Conservation (phyloP, 2,329 filamentous ascomycete genomes). For the Colletotrichum lindemuthianum region DNA sequence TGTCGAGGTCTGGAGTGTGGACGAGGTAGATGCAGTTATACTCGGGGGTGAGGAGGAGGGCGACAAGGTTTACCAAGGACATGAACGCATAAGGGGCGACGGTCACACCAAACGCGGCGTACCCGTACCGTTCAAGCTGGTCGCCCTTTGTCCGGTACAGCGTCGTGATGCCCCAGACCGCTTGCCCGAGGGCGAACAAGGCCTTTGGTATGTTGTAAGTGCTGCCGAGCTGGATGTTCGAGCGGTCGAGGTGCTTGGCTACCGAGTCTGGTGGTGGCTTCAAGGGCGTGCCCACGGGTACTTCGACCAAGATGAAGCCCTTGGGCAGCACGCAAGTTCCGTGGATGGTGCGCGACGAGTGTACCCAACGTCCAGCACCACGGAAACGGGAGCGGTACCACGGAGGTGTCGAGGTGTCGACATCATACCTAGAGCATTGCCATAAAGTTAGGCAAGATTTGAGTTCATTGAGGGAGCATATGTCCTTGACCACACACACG, state of each 20-base stretch:
- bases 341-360: constrained; percentile 32
- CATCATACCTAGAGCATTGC: constrained; percentile 17
- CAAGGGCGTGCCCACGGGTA: constrained; percentile 33
- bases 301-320: constrained; percentile 33
- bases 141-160: constrained; percentile 40
- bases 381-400: constrained; percentile 27
- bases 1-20: constrained; percentile 32
- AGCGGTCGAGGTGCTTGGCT: constrained; percentile 16
- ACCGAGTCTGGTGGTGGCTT: constrained; percentile 26
- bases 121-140: constrained; percentile 43
- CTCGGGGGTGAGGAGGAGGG: constrained; percentile 40
- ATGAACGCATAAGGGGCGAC: constrained; percentile 44
- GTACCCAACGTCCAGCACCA: constrained; percentile 30
- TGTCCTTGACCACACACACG: too few species aligned
- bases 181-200: constrained; percentile 38
- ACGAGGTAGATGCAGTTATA: constrained; percentile 43
- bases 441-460: constrained; percentile 21
- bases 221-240: constrained; percentile 29
- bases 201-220: constrained; percentile 37
- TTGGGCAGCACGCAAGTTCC: constrained; percentile 26
- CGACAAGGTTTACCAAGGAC: constrained; percentile 43
- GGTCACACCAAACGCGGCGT: constrained; percentile 44
- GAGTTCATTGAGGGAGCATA: background rate
- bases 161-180: constrained; percentile 37
- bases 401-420: constrained; percentile 8